phyloP scores from a whole-genome alignment of 1,139 yeast genomes.

The Suhomyces taliae region DNA sequence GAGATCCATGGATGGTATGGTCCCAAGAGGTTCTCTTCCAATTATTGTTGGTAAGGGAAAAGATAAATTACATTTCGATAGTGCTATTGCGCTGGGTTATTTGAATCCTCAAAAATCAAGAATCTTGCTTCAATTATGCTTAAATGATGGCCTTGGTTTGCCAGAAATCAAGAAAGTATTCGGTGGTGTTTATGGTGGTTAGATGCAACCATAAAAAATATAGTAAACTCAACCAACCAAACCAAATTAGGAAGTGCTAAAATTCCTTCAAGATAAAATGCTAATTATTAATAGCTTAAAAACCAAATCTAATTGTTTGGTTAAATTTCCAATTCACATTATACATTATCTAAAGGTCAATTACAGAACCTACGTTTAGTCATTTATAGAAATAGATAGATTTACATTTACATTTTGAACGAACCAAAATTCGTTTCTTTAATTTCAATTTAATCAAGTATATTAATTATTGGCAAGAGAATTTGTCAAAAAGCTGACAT shows the following conservation, averaged over 20 bases:
- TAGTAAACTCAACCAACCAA: neutral
- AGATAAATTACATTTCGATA: slow-evolving; percentile 19
- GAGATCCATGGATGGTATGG: slow-evolving; percentile 66
- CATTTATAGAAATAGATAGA: neutral
- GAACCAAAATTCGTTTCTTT: neutral
- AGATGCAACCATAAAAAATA: neutral
- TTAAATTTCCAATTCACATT: too few species aligned
- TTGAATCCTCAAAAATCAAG: slow-evolving; percentile 69
- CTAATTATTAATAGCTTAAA: neutral
- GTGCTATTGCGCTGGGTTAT: slow-evolving; percentile 61
- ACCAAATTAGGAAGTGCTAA: neutral
- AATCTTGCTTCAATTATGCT: slow-evolving; percentile 58
- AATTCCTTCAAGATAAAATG: neutral
- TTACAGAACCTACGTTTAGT: too few species aligned
- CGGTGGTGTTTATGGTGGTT: slow-evolving; percentile 36
- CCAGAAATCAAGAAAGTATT: slow-evolving; percentile 48
- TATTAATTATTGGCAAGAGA: neutral
- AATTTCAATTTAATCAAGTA: neutral
- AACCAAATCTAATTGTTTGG: too few species aligned
- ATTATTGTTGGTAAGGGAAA: slow-evolving; percentile 21
- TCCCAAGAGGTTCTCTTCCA: slow-evolving; percentile 51
- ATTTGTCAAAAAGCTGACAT: neutral
- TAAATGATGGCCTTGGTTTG: slow-evolving; percentile 42
- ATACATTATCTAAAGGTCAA: too few species aligned
- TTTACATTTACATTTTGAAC: too few species aligned